These are phyloP conservation scores for Piromyces sp. DNA, from an alignment of 192 early-diverging fungal genomes.

Conservation along the genomic window DNA sequence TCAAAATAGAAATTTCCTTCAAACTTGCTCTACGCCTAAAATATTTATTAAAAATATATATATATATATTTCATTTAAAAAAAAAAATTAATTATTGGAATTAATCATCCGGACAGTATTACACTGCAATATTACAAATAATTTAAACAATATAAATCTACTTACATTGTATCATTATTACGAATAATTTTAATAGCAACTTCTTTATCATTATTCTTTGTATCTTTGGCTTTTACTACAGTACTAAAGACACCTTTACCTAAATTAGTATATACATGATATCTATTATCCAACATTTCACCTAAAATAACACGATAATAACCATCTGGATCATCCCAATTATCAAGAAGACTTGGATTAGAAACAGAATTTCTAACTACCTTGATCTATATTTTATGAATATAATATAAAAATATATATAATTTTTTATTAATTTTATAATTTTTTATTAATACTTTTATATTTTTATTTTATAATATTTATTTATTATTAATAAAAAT, in stretches of 20 bases:
- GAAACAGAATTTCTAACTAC: conserved; percentile 16
- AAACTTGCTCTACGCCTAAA: conserved; percentile 60
- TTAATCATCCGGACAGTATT: too few species aligned
- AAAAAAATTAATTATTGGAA: background rate
- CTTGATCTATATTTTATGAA: conserved; percentile 16
- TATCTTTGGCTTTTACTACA: conserved; percentile 77
- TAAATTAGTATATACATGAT: conserved; percentile 64
- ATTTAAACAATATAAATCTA: too few species aligned
- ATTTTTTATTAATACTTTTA: conserved; percentile 8
- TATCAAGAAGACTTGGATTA: conserved; percentile 51
- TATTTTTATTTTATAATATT: too few species aligned
- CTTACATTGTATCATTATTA: conserved; percentile 81
- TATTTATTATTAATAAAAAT: too few species aligned
- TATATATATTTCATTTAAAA: background rate
- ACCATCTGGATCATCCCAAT: conserved; percentile 92
- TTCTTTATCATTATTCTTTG: conserved; percentile 40
- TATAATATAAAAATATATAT: conserved; percentile 4
- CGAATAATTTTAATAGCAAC: conserved; percentile 94
- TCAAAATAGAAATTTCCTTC: conserved; percentile 79
- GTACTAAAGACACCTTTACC: conserved; percentile 92
- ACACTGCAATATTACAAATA: too few species aligned
- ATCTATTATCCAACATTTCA: conserved; percentile 70
- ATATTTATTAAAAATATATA: background rate
- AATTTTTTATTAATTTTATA: conserved; percentile 1
- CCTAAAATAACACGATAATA: conserved; percentile 88